These are phyloP conservation scores for Arachnopeziza araneosa DNA, from an alignment of 2,329 filamentous ascomycete species.

Conservation along the genomic window DNA sequence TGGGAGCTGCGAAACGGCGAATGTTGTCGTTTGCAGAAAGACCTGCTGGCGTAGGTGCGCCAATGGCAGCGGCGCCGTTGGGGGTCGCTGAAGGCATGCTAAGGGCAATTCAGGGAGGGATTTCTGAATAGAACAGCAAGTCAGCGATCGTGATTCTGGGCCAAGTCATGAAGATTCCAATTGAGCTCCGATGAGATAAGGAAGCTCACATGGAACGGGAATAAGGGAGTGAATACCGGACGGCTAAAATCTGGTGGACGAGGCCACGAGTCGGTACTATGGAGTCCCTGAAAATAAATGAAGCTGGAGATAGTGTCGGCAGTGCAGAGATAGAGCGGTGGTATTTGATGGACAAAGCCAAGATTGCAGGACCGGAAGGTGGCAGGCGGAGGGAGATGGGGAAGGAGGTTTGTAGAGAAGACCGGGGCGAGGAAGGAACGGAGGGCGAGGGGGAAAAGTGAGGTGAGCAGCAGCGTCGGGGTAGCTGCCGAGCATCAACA, in stretches of 20 bases:
- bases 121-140: not conserved
- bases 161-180: not conserved
- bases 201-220: not conserved
- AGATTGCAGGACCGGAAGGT: not conserved
- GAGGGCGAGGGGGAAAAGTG: too few species aligned
- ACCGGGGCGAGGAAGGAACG: not conserved
- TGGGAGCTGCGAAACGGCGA: conserved; percentile 88
- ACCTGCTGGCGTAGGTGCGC: conserved; percentile 42
- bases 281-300: not conserved
- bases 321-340: not conserved
- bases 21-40: conserved; percentile 87
- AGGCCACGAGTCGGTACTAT: not conserved
- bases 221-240: not conserved
- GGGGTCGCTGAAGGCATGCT: conserved; percentile 35
- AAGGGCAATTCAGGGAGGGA: not conserved
- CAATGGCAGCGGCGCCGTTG: conserved; percentile 46
- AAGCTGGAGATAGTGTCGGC: not conserved
- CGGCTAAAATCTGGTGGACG: not conserved
- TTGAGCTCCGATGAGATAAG: not conserved
- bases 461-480: too few species aligned
- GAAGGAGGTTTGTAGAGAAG: not conserved
- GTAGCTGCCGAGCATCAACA: too few species aligned
- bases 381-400: not conserved
- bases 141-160: conserved; percentile 9
- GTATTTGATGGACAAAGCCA: not conserved